Conservation (phyloP, 768 basidiomycete genomes). For the Leccinum aurantiacum region DNA sequence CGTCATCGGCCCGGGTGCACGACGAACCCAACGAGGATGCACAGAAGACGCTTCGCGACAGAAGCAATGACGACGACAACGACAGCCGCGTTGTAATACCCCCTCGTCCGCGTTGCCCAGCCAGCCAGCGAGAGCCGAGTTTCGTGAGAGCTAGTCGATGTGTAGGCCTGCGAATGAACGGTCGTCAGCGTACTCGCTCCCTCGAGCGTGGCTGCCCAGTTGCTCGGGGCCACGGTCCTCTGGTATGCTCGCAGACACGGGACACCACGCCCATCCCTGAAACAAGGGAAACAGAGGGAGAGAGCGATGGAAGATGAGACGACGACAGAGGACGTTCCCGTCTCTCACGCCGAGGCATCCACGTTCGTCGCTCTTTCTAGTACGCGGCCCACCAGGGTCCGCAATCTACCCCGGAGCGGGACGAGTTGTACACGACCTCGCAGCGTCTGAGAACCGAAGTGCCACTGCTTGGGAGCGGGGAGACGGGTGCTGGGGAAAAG, state of each 20-base stretch:
- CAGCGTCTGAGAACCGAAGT: background rate
- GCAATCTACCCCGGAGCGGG: constrained; percentile 9
- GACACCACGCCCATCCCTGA: constrained; percentile 1
- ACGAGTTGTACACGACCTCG: background rate
- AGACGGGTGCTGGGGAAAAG: background rate
- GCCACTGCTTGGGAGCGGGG: background rate
- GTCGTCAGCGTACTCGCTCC: background rate
- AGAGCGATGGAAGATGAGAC: background rate
- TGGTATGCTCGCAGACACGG: background rate
- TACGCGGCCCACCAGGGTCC: constrained; percentile 11
- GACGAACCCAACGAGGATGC: background rate
- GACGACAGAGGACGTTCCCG: background rate
- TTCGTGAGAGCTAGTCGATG: constrained; percentile 11
- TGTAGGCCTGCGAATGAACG: background rate
- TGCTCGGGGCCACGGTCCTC: constrained; percentile 11
- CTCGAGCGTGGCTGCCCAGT: background rate
- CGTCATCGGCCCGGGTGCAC: background rate
- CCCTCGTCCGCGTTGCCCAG: background rate
- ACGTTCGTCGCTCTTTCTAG: constrained; percentile 1
- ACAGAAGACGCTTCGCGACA: constrained; percentile 1
- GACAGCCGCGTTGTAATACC: background rate
- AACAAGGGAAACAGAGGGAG: background rate
- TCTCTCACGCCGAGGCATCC: constrained; percentile 13
- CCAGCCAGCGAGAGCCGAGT: background rate
- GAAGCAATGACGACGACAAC: background rate